These are phyloP conservation scores for Brassica nigra DNA, from an alignment of 345 rosid genomes.

Conservation along the genomic window DNA sequence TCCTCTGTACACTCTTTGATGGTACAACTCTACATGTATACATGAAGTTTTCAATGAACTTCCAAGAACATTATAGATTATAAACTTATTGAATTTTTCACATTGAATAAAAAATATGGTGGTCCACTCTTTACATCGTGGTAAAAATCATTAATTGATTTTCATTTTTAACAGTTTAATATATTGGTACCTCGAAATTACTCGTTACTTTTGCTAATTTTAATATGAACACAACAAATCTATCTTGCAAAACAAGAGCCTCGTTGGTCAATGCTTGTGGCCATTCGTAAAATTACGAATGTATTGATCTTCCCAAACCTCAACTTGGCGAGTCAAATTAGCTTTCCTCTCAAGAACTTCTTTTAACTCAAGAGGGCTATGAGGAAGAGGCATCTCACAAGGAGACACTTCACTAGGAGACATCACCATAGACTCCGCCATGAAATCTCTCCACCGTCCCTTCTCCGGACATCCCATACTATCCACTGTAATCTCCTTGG, in stretches of 20 bases:
- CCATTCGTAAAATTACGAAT: constrained; percentile 29
- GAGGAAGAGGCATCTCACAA: constrained; percentile 58
- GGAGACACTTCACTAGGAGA: constrained; percentile 54
- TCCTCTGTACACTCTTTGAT: no score
- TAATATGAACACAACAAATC: background rate
- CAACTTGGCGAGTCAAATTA: constrained; percentile 50
- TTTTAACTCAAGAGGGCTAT: constrained; percentile 38
- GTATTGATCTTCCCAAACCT: constrained; percentile 54
- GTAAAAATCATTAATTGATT: background rate
- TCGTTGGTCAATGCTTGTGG: constrained; percentile 26
- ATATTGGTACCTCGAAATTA: background rate
- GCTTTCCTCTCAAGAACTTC: constrained; percentile 46
- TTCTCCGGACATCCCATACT: constrained; percentile 44
- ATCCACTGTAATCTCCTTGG: constrained; percentile 56
- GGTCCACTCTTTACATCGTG: background rate
- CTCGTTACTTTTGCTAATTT: background rate
- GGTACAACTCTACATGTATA: no score
- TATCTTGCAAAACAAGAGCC: background rate
- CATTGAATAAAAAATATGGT: background rate
- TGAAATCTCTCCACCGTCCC: constrained; percentile 51
- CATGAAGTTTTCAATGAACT: no score
- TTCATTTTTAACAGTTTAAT: background rate
- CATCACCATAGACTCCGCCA: constrained; percentile 62
- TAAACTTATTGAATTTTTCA: no score
- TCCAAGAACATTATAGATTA: no score